Percentiles rank a stretch among this genome's conserved stretches.
These are phyloP conservation scores for Kluyveromyces nonfermentans DNA, from an alignment of 805 yeast genomes.

Conservation along the genomic window DNA sequence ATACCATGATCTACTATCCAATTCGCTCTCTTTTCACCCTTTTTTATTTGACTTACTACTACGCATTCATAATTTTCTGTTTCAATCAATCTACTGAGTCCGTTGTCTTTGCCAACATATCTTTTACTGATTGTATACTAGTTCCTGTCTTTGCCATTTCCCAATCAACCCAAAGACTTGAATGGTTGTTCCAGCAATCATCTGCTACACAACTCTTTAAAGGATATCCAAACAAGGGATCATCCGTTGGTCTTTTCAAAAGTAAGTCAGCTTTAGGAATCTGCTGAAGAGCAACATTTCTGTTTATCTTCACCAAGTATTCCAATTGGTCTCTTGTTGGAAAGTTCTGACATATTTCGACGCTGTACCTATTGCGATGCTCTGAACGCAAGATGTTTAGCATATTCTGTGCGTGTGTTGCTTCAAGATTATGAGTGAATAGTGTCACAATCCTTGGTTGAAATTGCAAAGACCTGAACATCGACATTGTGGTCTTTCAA, in stretches of 20 bases:
- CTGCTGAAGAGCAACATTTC: constrained; percentile 9
- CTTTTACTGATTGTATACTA: constrained; percentile 10
- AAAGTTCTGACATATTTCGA: constrained; percentile 18
- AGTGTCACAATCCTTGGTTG: constrained; percentile 39
- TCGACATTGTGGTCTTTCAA: constrained; percentile 33
- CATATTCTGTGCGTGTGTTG: constrained; percentile 17
- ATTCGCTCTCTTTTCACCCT: background rate
- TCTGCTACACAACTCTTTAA: constrained; percentile 12
- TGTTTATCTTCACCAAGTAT: constrained; percentile 18
- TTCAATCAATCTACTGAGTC: background rate
- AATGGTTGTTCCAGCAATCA: constrained; percentile 18
- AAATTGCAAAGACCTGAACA: constrained; percentile 38
- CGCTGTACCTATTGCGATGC: constrained; percentile 10
- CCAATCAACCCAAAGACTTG: constrained; percentile 30
- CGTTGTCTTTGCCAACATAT: constrained; percentile 3
- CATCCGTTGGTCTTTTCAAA: constrained; percentile 9
- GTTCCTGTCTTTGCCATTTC: constrained; percentile 24
- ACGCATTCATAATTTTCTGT: too few species aligned
- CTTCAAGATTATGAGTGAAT: constrained; percentile 26
- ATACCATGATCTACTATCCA: too few species aligned
- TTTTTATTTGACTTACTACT: background rate
- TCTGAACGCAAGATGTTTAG: constrained; percentile 12
- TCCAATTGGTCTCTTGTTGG: constrained; percentile 25
- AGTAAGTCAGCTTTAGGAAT: constrained; percentile 13
- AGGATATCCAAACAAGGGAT: constrained; percentile 17